A percentile compares a stretch with the other conserved stretches of the same genome.
These are phyloP conservation scores for Capsicum baccatum DNA, from an alignment of 257 asterid species.

Conservation along the genomic window DNA sequence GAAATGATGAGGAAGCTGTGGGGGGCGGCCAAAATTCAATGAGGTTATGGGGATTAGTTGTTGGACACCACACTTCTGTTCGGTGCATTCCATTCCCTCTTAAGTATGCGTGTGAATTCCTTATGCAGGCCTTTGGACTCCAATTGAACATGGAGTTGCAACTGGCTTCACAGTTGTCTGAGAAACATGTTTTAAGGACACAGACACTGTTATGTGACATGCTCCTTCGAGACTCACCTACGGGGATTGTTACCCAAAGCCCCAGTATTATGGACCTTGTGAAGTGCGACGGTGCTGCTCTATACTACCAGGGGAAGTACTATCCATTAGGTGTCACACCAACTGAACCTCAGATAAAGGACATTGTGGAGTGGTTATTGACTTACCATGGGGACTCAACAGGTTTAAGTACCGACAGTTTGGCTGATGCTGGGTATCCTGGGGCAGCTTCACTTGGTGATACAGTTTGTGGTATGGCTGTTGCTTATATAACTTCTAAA, in stretches of 20 bases:
- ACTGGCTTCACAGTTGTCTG: constrained; percentile 67
- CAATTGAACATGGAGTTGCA: constrained; percentile 87
- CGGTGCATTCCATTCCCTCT: constrained; percentile 75
- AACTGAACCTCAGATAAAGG: too few species aligned
- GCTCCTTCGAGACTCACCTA: too few species aligned
- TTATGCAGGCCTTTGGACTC: constrained; percentile 91
- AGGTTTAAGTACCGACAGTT: constrained; percentile 84
- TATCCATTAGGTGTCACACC: too few species aligned
- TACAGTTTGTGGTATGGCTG: constrained; percentile 89
- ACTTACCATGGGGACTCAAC: constrained; percentile 72
- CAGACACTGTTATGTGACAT: too few species aligned
- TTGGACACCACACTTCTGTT: constrained; percentile 82
- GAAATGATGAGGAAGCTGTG: too few species aligned
- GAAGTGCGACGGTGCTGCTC: too few species aligned
- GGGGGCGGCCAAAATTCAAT: too few species aligned
- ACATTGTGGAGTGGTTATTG: constrained; percentile 71
- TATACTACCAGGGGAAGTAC: too few species aligned
- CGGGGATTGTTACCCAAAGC: too few species aligned
- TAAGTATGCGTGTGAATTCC: constrained; percentile 84
- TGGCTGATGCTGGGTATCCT: constrained; percentile 83
- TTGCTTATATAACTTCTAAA: constrained; percentile 65
- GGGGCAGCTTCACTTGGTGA: constrained; percentile 75
- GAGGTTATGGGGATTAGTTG: constrained; percentile 95
- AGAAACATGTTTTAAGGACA: constrained; percentile 76
- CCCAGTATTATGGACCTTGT: too few species aligned